Conservation (phyloP, 2,329 filamentous ascomycete genomes). For the Clarireedia monteithiana region DNA sequence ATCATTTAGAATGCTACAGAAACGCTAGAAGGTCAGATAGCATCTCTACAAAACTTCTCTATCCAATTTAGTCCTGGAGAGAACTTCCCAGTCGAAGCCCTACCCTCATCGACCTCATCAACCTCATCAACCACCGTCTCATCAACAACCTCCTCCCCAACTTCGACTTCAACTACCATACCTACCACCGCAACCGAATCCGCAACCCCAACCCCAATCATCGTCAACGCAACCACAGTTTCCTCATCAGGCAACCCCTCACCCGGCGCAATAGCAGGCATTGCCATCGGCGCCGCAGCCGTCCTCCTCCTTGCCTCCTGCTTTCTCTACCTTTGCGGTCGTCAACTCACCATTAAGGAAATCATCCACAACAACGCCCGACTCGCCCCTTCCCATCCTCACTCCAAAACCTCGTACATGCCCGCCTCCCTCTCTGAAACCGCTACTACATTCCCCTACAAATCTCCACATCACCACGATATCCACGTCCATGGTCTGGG, state of each 20-base stretch:
- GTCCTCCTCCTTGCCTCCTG: constrained; percentile 15
- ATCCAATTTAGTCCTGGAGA: constrained; percentile 19
- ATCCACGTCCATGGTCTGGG: too few species aligned
- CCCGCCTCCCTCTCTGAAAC: background rate
- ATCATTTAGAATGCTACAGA: constrained; percentile 17
- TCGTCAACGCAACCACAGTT: background rate
- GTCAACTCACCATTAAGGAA: constrained; percentile 20
- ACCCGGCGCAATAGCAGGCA: constrained; percentile 21
- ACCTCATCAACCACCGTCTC: background rate
- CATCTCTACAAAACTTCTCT: constrained; percentile 16
- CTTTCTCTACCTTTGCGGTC: constrained; percentile 21
- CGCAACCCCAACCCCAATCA: background rate
- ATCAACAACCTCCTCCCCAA: constrained; percentile 2
- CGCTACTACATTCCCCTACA: too few species aligned
- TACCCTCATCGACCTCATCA: background rate
- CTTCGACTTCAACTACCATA: constrained; percentile 11
- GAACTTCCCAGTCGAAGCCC: constrained; percentile 16
- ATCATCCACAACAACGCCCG: constrained; percentile 12
- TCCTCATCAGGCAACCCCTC: constrained; percentile 2
- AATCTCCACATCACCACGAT: too few species aligned
- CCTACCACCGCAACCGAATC: background rate
- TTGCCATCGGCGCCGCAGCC: constrained; percentile 18
- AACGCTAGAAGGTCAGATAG: constrained; percentile 18
- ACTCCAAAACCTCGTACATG: background rate
- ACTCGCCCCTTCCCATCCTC: background rate